Evolutionary conservation across 2,329 filamentous ascomycete species (phyloP).

Genomic region (Botryotinia convoluta): DNA sequence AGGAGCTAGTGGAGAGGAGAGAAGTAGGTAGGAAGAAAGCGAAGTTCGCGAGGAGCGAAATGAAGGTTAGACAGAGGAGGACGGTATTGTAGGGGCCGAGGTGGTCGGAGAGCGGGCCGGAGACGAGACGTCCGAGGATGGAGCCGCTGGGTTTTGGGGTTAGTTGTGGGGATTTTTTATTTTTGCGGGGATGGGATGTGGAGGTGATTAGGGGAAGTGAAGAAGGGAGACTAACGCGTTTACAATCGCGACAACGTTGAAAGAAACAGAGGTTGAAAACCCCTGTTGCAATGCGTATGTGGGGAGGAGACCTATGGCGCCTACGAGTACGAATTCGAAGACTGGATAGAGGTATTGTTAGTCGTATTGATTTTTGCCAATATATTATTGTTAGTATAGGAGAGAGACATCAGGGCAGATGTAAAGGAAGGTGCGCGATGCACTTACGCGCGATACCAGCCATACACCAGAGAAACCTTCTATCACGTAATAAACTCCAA

Average conservation of each 20-base stretch:
- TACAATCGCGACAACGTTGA: slow-evolving; percentile 77
- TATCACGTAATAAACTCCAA: slow-evolving; percentile 66
- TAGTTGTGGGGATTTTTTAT: not conserved
- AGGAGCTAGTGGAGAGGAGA: not conserved
- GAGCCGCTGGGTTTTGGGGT: slow-evolving; percentile 26
- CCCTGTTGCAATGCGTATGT: slow-evolving; percentile 69
- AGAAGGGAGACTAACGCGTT: slow-evolving; percentile 54
- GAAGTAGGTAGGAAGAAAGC: not conserved
- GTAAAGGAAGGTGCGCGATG: not conserved
- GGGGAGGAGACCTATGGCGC: slow-evolving; percentile 79
- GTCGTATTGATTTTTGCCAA: not conserved
- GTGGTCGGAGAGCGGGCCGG: slow-evolving; percentile 29
- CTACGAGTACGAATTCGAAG: slow-evolving; percentile 73
- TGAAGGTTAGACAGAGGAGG: slow-evolving; percentile 32
- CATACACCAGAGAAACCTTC: slow-evolving; percentile 45
- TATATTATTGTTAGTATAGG: not conserved
- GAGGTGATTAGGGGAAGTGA: slow-evolving; percentile 19
- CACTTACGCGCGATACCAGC: slow-evolving; percentile 41
- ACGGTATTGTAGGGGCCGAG: slow-evolving; percentile 21
- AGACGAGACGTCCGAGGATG: slow-evolving; percentile 25
- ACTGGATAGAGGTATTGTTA: slow-evolving; percentile 23
- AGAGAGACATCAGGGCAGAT: no score
- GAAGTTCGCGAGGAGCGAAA: slow-evolving; percentile 16
- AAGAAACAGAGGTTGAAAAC: slow-evolving; percentile 64
- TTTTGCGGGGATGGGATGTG: slow-evolving; percentile 23